Percentiles rank a stretch among this genome's conserved stretches.
These are phyloP conservation scores for Diaporthe helianthi DNA, from an alignment of 2,329 filamentous ascomycete genomes.

Conservation along the genomic window DNA sequence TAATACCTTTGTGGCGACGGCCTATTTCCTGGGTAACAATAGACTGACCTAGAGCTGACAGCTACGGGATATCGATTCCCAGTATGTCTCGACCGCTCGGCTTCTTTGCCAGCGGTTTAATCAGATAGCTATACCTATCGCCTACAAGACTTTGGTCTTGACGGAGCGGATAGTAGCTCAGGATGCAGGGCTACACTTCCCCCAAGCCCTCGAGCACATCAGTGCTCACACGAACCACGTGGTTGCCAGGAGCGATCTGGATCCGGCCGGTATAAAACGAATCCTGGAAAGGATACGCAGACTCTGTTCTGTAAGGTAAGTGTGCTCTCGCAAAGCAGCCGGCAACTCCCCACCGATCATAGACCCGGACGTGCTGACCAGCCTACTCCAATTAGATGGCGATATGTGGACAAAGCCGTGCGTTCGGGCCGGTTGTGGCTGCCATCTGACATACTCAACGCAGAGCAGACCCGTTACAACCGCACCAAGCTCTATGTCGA, in stretches of 20 bases:
- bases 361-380: background rate
- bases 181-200: constrained; percentile 44
- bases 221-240: constrained; percentile 50
- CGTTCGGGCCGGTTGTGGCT: constrained; percentile 44
- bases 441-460: constrained; percentile 49
- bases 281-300: constrained; percentile 46
- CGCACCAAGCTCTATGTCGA: constrained; percentile 49
- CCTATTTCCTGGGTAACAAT: background rate
- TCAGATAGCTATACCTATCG: constrained; percentile 51
- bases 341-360: background rate
- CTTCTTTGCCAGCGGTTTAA: constrained; percentile 49
- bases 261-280: constrained; percentile 45
- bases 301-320: constrained; percentile 51
- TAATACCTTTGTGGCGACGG: background rate
- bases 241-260: constrained; percentile 49
- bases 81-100: constrained; percentile 46
- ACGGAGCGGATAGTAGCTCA: constrained; percentile 47
- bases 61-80: constrained; percentile 48
- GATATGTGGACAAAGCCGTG: constrained; percentile 44
- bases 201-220: constrained; percentile 46
- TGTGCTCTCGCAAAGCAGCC: background rate
- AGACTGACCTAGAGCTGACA: constrained; percentile 36
- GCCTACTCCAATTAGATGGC: constrained; percentile 45
- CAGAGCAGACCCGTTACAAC: constrained; percentile 41
- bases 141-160: constrained; percentile 49